Conservation (phyloP, 2,329 filamentous ascomycete genomes). For the Lecanicillium sp. region DNA sequence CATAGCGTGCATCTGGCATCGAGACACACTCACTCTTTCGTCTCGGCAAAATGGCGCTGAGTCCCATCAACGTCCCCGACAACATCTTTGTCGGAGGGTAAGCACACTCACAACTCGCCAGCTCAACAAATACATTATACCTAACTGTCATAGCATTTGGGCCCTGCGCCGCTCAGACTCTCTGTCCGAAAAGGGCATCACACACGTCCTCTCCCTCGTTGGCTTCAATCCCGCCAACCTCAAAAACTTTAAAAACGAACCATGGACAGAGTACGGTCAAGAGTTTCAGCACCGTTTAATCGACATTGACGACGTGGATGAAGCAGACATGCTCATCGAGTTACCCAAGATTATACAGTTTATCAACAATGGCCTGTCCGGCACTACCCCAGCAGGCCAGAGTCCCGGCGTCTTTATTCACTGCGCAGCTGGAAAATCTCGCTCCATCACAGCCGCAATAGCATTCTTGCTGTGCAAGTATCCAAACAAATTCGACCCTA, state of each 20-base stretch:
- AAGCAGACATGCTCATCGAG: slow-evolving; percentile 77
- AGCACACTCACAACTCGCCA: not conserved
- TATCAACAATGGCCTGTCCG: slow-evolving; percentile 63
- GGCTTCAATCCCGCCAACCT: slow-evolving; percentile 36
- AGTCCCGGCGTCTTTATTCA: slow-evolving; percentile 45
- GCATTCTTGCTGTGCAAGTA: slow-evolving; percentile 75
- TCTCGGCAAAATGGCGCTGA: slow-evolving; percentile 5
- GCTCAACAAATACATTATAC: not conserved
- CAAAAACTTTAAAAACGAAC: slow-evolving; percentile 40
- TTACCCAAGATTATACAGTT: slow-evolving; percentile 73
- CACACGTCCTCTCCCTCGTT: slow-evolving; percentile 81
- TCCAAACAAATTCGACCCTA: slow-evolving; percentile 40
- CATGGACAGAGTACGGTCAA: slow-evolving; percentile 39
- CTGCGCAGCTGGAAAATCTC: slow-evolving; percentile 94
- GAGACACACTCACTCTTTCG: too few species aligned
- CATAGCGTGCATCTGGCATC: too few species aligned
- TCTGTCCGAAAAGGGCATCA: slow-evolving; percentile 67
- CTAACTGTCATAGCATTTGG: slow-evolving; percentile 55
- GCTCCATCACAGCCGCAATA: slow-evolving; percentile 75
- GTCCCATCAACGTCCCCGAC: slow-evolving; percentile 6
- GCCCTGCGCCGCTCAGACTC: slow-evolving; percentile 63
- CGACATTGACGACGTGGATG: slow-evolving; percentile 83
- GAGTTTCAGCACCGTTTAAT: slow-evolving; percentile 67
- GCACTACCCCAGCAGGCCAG: slow-evolving; percentile 3
- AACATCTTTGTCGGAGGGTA: slow-evolving; percentile 9